Conservation (phyloP, 176 grass and related monocot species). For the Oryza coarctata region DNA sequence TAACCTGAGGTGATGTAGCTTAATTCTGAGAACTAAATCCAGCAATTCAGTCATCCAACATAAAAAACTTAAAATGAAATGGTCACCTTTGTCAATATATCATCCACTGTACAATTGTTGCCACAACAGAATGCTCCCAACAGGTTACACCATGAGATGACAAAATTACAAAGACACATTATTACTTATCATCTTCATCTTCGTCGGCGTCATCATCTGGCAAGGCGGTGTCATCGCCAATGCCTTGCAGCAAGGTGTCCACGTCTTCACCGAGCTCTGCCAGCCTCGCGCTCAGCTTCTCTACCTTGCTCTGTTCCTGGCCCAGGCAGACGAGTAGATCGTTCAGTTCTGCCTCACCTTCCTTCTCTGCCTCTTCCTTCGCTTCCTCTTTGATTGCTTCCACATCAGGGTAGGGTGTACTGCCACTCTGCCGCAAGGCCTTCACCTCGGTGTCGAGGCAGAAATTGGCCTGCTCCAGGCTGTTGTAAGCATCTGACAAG, state of each 20-base stretch:
- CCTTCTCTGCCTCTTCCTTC: constrained; percentile 87
- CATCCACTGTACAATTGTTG: constrained; percentile 46
- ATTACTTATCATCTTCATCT: constrained; percentile 26
- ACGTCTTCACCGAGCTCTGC: constrained; percentile 81
- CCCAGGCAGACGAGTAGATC: constrained; percentile 97
- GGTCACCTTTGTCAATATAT: constrained; percentile 20
- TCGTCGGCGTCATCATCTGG: constrained; percentile 46
- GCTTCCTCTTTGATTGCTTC: constrained; percentile 71
- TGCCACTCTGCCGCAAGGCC: constrained; percentile 60
- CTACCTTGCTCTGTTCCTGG: constrained; percentile 98
- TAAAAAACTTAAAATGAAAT: constrained; percentile 40
- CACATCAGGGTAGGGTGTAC: constrained; percentile 49
- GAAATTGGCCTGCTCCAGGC: constrained; percentile 78
- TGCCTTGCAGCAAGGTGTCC: constrained; percentile 79
- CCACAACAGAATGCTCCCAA: constrained; percentile 34
- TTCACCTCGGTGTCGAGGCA: constrained; percentile 67
- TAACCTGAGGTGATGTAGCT: not conserved
- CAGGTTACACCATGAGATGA: constrained; percentile 20
- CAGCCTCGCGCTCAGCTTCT: constrained; percentile 75
- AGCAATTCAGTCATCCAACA: not conserved
- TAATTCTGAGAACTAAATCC: constrained; percentile 20
- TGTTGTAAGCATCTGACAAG: constrained; percentile 94
- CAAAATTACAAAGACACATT: not conserved
- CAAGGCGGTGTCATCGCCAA: constrained; percentile 64
- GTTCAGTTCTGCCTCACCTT: constrained; percentile 78